Conservation (phyloP, 257 asterid species). For the Solanum boliviense region DNA sequence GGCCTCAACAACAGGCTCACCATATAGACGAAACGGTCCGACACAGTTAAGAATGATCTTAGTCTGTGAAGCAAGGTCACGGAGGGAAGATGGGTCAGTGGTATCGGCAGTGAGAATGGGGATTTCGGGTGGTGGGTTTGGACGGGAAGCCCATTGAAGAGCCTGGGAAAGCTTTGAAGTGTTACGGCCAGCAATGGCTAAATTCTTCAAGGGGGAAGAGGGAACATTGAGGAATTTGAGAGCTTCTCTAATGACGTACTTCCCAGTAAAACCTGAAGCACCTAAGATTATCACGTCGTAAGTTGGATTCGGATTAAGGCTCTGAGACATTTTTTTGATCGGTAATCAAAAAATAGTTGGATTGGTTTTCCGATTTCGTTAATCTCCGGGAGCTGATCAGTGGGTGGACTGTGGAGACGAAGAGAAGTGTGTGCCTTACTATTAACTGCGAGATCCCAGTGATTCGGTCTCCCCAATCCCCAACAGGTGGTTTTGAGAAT, state of each 20-base stretch:
- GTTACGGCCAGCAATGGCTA: constrained; percentile 82
- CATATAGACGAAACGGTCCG: constrained; percentile 77
- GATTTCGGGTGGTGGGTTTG: constrained; percentile 38
- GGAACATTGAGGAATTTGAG: constrained; percentile 68
- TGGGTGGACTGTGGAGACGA: background rate
- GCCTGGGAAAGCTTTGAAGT: constrained; percentile 44
- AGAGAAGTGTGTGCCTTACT: background rate
- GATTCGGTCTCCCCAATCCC: background rate
- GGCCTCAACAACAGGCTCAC: constrained; percentile 75
- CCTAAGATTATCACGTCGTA: constrained; percentile 69
- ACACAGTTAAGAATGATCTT: constrained; percentile 62
- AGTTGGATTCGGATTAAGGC: background rate
- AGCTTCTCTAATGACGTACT: constrained; percentile 73
- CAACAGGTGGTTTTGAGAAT: background rate
- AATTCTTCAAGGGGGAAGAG: constrained; percentile 49
- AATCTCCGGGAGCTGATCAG: background rate
- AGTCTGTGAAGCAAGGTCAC: constrained; percentile 47
- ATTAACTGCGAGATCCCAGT: background rate
- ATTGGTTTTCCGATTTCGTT: background rate
- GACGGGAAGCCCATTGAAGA: constrained; percentile 63
- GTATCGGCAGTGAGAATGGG: constrained; percentile 70
- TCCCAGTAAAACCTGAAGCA: constrained; percentile 91
- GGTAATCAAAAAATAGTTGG: background rate
- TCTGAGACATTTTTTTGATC: background rate
- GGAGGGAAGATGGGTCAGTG: constrained; percentile 49